Evolutionary conservation across 352 stramenopile genomes (phyloP), one percentile per base, ranked within the genome.

Genomic region (Phytophthora citricola): DNA sequence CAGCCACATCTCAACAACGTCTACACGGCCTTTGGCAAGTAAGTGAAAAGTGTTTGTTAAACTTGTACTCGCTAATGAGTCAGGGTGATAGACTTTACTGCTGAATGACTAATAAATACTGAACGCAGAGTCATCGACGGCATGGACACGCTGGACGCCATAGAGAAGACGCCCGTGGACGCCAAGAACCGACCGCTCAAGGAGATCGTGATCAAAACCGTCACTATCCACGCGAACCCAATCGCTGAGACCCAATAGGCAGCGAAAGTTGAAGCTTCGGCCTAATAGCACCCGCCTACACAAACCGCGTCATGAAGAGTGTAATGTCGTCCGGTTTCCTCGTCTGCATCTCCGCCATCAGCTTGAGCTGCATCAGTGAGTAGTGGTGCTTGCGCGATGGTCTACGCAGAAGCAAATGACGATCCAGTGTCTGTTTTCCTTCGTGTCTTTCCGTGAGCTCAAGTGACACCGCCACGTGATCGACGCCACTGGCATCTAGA

Each of bases 1-100:
- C 95, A 99, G 67, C 92, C 96, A 46, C 97, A 99, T 70, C 80
- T 99, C 40, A 99, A 99, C 82, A 99, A 99, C 77, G 85, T 98
- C 20, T 98, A 99, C 85, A 98, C 95, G 52, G 90, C 99, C 26
- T 99, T 99, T 80, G 97, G 94, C 72, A 93, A 97, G 87, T 95
- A 83, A 41, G 81, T 86, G 43, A 50, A 26, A 40, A 38, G 61
- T 45, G 17, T 61, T 41, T 63, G 14, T 24, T 46, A 20, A 4
- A 4, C 3, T 12, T 36, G 31, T 36, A 36, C 9, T 26, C 24
- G 24, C 24, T 26, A 26, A 4, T 1, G 24, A 26, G 8, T 9
- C 10, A 0, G 3, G 11, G 31, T 36, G 31, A 36, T 57, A 45
- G 36, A 48, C 29, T 4, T 9, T 49, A 39, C 15, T 45, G 31